Base-by-base conservation (phyloP, 202 grass and related monocot genomes). In the Digitaria exilis region DNA sequence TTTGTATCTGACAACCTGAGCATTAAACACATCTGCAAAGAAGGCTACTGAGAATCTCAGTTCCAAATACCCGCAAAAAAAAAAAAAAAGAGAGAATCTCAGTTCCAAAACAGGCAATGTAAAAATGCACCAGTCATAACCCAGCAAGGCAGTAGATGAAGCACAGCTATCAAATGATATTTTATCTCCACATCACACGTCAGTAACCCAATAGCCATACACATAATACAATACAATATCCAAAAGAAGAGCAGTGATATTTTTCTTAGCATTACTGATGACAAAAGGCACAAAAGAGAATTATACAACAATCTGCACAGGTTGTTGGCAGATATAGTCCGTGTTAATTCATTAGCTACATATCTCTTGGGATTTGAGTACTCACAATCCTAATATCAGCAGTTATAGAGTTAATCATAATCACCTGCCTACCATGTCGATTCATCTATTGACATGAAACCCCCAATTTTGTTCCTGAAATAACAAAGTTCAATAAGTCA, bases 221-320 rank as follows among this genome's bases (percentile, higher is more conserved):
- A 39, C n/a, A n/a, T n/a, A n/a, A n/a, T n/a, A n/a, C 37, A 39
- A 39, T 69, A 88, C 58, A 86, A 34, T 34, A 86, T 42, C 45
- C 21, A 78, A 43, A 64, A 31, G 17, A 64, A 31, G 17, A 50
- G 48, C 48, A 67, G 21, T 32, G 30, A 14, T 73, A 42, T 73
- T 82, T 77, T 66, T 28, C 63, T 67, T 71, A 52, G 31, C 76
- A 76, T 61, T 34, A 35, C 24, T 78, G 15, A 57, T 29, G 12
- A 65, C n/a, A 24, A 71, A 22, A 39, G 37, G 48, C 46, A 59
- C 28, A 50, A 22, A 62, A 3, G 28, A 55, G 43, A 54, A 43
- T 55, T 87, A 80, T 75, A 87, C 80, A 87, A 51, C 61, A 55
- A 80, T 70, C 75, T 87, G 69, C 69, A 54, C 13, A n/a, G 13